Evolutionary conservation across 2,329 filamentous ascomycete genomes (phyloP), one percentile per base, ranked within the genome.

Genomic region (Cladosporium velox): DNA sequence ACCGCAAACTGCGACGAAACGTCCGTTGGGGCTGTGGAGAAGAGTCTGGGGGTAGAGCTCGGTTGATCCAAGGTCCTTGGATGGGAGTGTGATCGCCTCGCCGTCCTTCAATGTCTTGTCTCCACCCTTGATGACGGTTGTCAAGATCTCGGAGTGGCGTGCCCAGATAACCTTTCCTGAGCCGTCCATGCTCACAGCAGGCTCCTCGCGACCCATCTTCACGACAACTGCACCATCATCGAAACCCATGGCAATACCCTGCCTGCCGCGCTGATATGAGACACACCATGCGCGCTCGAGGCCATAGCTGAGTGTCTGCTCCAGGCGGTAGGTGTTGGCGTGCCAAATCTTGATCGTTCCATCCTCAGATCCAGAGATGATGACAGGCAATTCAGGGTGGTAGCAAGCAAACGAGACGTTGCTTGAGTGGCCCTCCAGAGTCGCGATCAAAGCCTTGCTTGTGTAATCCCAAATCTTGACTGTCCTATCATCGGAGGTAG

Each of bases 391-490:
- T 80, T 98, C 94, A 2, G 95, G 95, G 79, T 99, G 95, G 77
- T 98, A 99, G 80, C 93, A 96, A 59, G 95, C 95, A 76, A 98
- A 99, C 2, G 93, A 97, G 58, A 99, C 95, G 75, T 99, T 99
- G 79, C 93, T 97, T 34, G 93, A 96, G 79, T 99, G 95, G 32
- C 95, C 95, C 79, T 99, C 95, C 58, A 99, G 85, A 2, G 94
- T 98, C 34, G 95, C 95, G 76, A 98, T 97, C 70, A 98, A 84
- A 14, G 93, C 95, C 82, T 99, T 99, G 59, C 93, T 98, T 14
- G 94, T 98, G 83, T 99, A 98, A 77, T 99, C 95, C 94, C 95
- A 99, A 65, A 99, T 88, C 84, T 98, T 98, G 73, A 98, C 92
- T 0, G 94, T 98, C 74, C 92, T 89, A 79, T 98, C 95, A 78